A percentile compares a stretch with the other conserved stretches of the same genome.
Evolutionary conservation across 2,329 filamentous ascomycete species (phyloP).

Genomic region (Phialophora expanda): DNA sequence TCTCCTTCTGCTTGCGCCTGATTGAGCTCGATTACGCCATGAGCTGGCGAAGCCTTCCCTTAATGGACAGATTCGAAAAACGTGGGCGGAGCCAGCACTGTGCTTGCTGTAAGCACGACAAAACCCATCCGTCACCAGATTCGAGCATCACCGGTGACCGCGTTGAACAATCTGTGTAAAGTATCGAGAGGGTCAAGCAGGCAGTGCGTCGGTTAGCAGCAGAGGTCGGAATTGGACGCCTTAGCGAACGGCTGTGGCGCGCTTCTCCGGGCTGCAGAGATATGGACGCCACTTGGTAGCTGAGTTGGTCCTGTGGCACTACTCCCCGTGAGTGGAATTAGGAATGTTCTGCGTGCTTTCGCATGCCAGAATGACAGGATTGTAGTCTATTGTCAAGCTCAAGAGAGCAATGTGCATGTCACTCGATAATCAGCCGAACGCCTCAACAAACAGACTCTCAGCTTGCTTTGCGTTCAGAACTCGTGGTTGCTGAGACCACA

Average conservation of each 20-base stretch:
- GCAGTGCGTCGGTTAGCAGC: background rate
- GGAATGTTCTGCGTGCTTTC: background rate
- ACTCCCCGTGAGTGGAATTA: background rate
- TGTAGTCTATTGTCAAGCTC: background rate
- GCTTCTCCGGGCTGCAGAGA: background rate
- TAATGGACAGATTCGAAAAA: constrained; percentile 16
- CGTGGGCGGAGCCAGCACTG: constrained; percentile 23
- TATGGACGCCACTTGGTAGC: background rate
- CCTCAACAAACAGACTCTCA: constrained; percentile 26
- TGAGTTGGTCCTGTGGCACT: background rate
- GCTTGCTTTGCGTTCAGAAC: constrained; percentile 27
- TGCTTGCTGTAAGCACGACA: constrained; percentile 30
- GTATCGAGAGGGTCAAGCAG: background rate
- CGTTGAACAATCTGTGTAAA: constrained; percentile 9
- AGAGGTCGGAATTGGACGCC: background rate
- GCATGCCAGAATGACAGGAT: background rate
- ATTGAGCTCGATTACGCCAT: constrained; percentile 30
- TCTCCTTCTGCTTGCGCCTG: constrained; percentile 25
- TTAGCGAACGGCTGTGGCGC: background rate
- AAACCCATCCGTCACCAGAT: constrained; percentile 25
- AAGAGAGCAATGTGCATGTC: background rate
- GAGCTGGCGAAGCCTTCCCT: constrained; percentile 28
- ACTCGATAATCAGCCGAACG: constrained; percentile 22
- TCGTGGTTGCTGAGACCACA: constrained; percentile 34
- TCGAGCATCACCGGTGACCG: constrained; percentile 18